These are phyloP conservation scores for Penicillium diatomitis DNA, from an alignment of 495 filamentous ascomycete species.

Conservation along the genomic window DNA sequence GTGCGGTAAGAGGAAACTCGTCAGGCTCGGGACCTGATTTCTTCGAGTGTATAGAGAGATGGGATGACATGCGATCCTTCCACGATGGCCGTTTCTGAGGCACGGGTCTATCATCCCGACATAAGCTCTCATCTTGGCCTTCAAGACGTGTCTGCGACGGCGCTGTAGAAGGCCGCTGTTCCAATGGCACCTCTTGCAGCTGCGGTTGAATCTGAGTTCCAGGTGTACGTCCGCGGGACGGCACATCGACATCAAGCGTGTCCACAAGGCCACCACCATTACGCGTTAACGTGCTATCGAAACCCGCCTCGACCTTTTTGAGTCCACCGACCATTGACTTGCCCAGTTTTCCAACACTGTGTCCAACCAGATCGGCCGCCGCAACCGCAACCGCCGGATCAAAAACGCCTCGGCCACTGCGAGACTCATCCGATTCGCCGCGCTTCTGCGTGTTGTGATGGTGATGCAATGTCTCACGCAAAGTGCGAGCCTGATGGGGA, in stretches of 20 bases:
- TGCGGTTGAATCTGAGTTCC: neutral
- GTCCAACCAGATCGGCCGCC: constrained; percentile 43
- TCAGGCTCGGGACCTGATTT: constrained; percentile 22
- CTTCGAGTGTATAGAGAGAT: constrained; percentile 13
- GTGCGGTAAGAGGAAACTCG: constrained; percentile 31
- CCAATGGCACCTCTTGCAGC: no score
- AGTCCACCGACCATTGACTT: neutral
- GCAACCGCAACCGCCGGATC: constrained; percentile 35
- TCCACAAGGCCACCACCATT: constrained; percentile 42
- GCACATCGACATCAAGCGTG: constrained; percentile 3
- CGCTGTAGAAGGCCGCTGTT: neutral
- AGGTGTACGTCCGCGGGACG: neutral
- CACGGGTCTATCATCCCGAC: constrained; percentile 3
- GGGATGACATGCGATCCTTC: constrained; percentile 28
- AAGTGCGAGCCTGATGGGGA: constrained; percentile 68
- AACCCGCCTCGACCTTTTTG: constrained; percentile 25
- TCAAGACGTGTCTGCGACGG: neutral
- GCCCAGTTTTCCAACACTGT: constrained; percentile 52
- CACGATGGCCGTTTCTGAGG: constrained; percentile 36
- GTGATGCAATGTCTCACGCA: constrained; percentile 52
- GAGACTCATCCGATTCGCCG: constrained; percentile 19
- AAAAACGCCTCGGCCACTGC: constrained; percentile 15
- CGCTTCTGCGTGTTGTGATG: constrained; percentile 9
- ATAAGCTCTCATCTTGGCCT: constrained; percentile 1
- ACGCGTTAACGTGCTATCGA: constrained; percentile 41